phyloP scores from a whole-genome alignment of 768 basidiomycete genomes.

The Leucocoprinus birnbaumii region DNA sequence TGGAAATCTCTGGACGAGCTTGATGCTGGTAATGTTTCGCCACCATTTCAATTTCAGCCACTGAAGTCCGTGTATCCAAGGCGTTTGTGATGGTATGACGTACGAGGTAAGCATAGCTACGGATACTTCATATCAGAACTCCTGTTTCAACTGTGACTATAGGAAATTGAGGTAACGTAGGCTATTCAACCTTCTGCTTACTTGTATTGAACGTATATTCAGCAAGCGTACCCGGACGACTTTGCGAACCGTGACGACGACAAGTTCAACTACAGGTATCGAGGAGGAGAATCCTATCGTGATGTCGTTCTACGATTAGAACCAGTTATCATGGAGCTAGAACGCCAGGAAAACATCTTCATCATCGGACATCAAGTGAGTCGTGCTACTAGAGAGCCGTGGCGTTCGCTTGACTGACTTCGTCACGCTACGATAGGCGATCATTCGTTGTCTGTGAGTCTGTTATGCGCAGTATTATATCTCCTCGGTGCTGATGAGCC shows the following conservation, averaged over 20 bases:
- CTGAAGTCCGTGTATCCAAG: slow-evolving; percentile 17
- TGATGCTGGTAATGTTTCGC: slow-evolving; percentile 64
- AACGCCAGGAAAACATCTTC: slow-evolving; percentile 95
- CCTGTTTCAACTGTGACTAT: neutral
- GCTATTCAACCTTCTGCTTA: neutral
- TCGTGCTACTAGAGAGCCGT: slow-evolving; percentile 5
- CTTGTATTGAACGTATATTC: neutral
- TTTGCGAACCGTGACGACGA: slow-evolving; percentile 98
- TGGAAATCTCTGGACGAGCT: slow-evolving; percentile 99
- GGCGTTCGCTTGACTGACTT: neutral
- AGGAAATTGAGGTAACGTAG: slow-evolving; percentile 81
- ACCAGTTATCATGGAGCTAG: slow-evolving; percentile 98
- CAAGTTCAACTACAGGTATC: slow-evolving; percentile 98
- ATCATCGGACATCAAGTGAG: slow-evolving; percentile 92
- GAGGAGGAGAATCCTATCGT: slow-evolving; percentile 96
- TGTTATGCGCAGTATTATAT: neutral
- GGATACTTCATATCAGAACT: neutral
- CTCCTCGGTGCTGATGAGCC: slow-evolving; percentile 13
- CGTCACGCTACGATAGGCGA: slow-evolving; percentile 48
- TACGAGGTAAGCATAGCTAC: slow-evolving; percentile 52
- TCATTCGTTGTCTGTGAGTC: slow-evolving; percentile 73
- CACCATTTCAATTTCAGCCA: neutral
- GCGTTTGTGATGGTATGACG: slow-evolving; percentile 99
- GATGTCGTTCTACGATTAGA: slow-evolving; percentile 95
- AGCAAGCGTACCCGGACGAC: slow-evolving; percentile 96